Evolutionary conservation across 805 yeast species (phyloP).

Genomic region (Candida maris): DNA sequence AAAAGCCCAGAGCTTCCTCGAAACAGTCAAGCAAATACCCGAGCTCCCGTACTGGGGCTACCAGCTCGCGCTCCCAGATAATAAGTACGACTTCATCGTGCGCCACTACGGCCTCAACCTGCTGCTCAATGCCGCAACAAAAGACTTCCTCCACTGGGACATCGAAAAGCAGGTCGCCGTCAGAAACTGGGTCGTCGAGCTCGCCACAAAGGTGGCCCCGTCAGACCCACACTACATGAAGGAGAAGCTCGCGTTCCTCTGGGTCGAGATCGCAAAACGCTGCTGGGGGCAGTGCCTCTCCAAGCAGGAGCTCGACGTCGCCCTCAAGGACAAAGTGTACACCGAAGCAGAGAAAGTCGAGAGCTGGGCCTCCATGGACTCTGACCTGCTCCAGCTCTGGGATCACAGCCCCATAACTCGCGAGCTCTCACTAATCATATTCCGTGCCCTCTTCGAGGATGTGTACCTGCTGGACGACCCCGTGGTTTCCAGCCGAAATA

Average conservation of each 20-base stretch:
- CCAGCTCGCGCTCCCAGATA: constrained; percentile 66
- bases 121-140: constrained; percentile 66
- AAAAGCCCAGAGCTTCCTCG: constrained; percentile 63
- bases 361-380: constrained; percentile 90
- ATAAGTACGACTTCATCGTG: constrained; percentile 62
- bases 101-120: constrained; percentile 88
- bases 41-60: constrained; percentile 94
- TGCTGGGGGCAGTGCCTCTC: constrained; percentile 80
- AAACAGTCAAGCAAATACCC: constrained; percentile 66
- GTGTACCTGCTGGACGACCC: constrained; percentile 89
- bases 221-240: constrained; percentile 84
- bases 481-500: constrained; percentile 73
- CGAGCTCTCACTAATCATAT: constrained; percentile 72
- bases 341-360: constrained; percentile 48
- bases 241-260: constrained; percentile 83
- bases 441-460: constrained; percentile 89
- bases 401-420: constrained; percentile 55
- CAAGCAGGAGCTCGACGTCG: constrained; percentile 15
- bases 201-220: constrained; percentile 55
- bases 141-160: constrained; percentile 53
- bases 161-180: constrained; percentile 59
- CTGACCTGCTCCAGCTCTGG: constrained; percentile 74
- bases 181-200: constrained; percentile 80
- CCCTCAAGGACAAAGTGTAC: constrained; percentile 21
- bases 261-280: constrained; percentile 90